Evolutionary conservation across 2,329 filamentous ascomycete species (phyloP).

Genomic region (Alternaria arbusti): DNA sequence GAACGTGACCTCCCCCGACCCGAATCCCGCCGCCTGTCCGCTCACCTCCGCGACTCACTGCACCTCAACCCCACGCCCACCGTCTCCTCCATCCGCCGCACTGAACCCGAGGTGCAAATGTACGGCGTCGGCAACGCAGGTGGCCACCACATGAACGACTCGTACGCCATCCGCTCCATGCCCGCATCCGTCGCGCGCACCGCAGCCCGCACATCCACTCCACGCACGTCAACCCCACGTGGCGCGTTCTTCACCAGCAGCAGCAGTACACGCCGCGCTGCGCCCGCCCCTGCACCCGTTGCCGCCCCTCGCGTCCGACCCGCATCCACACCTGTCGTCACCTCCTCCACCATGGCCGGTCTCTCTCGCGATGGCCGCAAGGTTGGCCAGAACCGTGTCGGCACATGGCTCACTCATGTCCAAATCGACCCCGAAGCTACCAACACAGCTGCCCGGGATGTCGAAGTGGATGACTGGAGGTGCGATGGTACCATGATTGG

Average conservation of each 20-base stretch:
- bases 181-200: slow-evolving; percentile 37
- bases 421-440: slow-evolving; percentile 46
- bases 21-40: slow-evolving; percentile 48
- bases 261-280: slow-evolving; percentile 33
- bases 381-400: slow-evolving; percentile 46
- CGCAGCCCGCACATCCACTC: slow-evolving; percentile 26
- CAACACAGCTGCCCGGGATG: slow-evolving; percentile 36
- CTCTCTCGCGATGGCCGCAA: slow-evolving; percentile 45
- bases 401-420: slow-evolving; percentile 49
- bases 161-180: slow-evolving; percentile 42
- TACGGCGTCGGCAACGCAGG: slow-evolving; percentile 61
- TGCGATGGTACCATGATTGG: slow-evolving; percentile 45
- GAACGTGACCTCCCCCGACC: slow-evolving; percentile 33
- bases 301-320: slow-evolving; percentile 2
- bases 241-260: slow-evolving; percentile 36
- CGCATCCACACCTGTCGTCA: slow-evolving; percentile 14
- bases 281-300: slow-evolving; percentile 8
- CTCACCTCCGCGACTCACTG: slow-evolving; percentile 58
- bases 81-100: slow-evolving; percentile 32
- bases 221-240: slow-evolving; percentile 28
- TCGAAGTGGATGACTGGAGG: slow-evolving; percentile 47
- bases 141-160: slow-evolving; percentile 67
- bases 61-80: slow-evolving; percentile 32
- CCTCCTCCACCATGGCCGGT: slow-evolving; percentile 46
- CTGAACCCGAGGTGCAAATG: slow-evolving; percentile 54